A percentile compares a stretch with the other conserved stretches of the same genome.
These are phyloP conservation scores for Ogataea nitratoaversa DNA, from an alignment of 805 yeast genomes.

Conservation along the genomic window DNA sequence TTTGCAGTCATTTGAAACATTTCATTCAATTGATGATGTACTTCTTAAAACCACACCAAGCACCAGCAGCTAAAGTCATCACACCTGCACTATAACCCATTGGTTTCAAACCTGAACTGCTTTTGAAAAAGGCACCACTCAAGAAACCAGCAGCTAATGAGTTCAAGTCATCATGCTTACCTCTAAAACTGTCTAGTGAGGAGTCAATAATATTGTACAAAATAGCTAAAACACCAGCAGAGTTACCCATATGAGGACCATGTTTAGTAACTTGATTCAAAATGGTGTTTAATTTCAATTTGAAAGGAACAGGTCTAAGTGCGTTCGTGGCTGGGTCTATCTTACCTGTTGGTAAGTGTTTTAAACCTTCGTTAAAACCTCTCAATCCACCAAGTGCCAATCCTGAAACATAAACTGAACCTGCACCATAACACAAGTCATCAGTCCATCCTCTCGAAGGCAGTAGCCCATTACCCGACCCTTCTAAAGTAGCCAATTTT, in stretches of 20 bases:
- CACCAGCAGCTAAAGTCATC: conserved; percentile 86
- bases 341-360: conserved; percentile 57
- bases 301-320: conserved; percentile 61
- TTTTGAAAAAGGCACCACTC: conserved; percentile 87
- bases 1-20: too few species aligned
- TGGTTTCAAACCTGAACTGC: conserved; percentile 79
- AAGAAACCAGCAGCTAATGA: conserved; percentile 86
- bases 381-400: conserved; percentile 85
- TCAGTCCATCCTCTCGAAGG: conserved; percentile 99
- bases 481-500: conserved; percentile 68
- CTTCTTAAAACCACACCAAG: conserved; percentile 83
- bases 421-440: conserved; percentile 96
- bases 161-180: conserved; percentile 81
- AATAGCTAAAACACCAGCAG: conserved; percentile 90
- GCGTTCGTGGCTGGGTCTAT: conserved; percentile 56
- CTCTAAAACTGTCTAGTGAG: conserved; percentile 73
- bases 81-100: conserved; percentile 83
- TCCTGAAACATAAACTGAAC: conserved; percentile 84
- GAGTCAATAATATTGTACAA: conserved; percentile 84
- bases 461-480: conserved; percentile 75
- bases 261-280: conserved; percentile 89
- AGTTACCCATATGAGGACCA: conserved; percentile 94
- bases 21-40: background rate
- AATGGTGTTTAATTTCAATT: conserved; percentile 81
- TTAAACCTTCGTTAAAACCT: conserved; percentile 84